These are phyloP conservation scores for Thraustotheca clavata DNA, from an alignment of 352 stramenopile genomes.

Conservation along the genomic window DNA sequence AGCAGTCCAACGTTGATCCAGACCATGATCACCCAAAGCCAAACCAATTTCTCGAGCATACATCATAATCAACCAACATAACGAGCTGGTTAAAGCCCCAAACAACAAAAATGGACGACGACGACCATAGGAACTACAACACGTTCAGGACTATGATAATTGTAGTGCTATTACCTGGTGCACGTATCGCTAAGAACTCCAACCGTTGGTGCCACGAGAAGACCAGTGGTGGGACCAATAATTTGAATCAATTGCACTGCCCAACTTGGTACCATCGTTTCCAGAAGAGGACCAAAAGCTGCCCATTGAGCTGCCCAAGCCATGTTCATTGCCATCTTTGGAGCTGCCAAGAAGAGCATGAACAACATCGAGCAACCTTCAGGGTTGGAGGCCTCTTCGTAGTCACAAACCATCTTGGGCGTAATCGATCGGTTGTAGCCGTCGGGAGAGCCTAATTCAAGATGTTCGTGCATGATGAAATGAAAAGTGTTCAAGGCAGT, in stretches of 20 bases:
- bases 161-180: constrained; percentile 19
- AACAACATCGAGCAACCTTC: constrained; percentile 36
- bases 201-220: constrained; percentile 40
- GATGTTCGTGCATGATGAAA: background rate
- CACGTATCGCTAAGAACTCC: constrained; percentile 40
- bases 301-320: constrained; percentile 51
- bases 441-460: background rate
- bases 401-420: constrained; percentile 2
- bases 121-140: constrained; percentile 26
- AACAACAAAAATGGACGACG: constrained; percentile 35
- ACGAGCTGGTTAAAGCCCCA: constrained; percentile 27
- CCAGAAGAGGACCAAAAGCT: constrained; percentile 44
- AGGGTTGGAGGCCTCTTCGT: background rate
- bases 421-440: constrained; percentile 17
- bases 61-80: constrained; percentile 49
- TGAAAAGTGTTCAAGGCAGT: too few species aligned
- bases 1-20: constrained; percentile 37
- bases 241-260: constrained; percentile 52
- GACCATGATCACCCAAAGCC: constrained; percentile 38
- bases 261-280: constrained; percentile 40
- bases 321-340: constrained; percentile 55
- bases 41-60: constrained; percentile 46
- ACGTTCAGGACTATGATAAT: background rate
- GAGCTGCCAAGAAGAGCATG: constrained; percentile 39
- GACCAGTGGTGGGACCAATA: constrained; percentile 36